phyloP scores from a whole-genome alignment of 2,329 filamentous ascomycete species.

The Xylariales sp. region DNA sequence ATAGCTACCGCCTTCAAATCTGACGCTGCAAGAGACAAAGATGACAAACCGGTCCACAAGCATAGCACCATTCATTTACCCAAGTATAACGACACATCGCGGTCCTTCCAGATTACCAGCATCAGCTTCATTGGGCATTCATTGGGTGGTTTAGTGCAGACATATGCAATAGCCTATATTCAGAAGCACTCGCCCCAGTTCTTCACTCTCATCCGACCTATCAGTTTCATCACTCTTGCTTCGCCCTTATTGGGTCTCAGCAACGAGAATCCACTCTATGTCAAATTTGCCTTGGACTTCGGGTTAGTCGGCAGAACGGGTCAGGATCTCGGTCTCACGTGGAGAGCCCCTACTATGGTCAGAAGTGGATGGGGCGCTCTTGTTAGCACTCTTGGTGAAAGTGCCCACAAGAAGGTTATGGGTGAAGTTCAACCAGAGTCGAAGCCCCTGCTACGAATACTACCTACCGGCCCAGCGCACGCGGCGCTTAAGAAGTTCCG shows the following conservation, averaged over 20 bases:
- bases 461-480: constrained; percentile 89
- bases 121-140: constrained; percentile 95
- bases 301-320: constrained; percentile 94
- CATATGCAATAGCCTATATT: constrained; percentile 92
- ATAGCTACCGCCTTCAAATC: constrained; percentile 34
- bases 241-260: constrained; percentile 87
- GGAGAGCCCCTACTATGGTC: constrained; percentile 82
- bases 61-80: constrained; percentile 55
- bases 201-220: constrained; percentile 76
- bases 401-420: constrained; percentile 54
- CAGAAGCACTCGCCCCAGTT: constrained; percentile 92
- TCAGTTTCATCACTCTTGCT: constrained; percentile 87
- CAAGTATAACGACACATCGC: constrained; percentile 29
- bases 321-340: constrained; percentile 90
- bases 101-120: constrained; percentile 80
- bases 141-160: constrained; percentile 83
- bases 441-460: constrained; percentile 81
- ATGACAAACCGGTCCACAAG: constrained; percentile 49
- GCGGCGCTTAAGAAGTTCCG: constrained; percentile 81
- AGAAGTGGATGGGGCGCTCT: constrained; percentile 85
- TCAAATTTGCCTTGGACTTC: constrained; percentile 95
- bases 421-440: constrained; percentile 67
- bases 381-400: constrained; percentile 74
- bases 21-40: constrained; percentile 35
- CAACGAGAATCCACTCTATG: constrained; percentile 95